Percentiles rank a stretch among this genome's conserved stretches.
These are phyloP conservation scores for Neofusicoccum kwambonambiense DNA, from an alignment of 2,329 filamentous ascomycete species.

Conservation along the genomic window DNA sequence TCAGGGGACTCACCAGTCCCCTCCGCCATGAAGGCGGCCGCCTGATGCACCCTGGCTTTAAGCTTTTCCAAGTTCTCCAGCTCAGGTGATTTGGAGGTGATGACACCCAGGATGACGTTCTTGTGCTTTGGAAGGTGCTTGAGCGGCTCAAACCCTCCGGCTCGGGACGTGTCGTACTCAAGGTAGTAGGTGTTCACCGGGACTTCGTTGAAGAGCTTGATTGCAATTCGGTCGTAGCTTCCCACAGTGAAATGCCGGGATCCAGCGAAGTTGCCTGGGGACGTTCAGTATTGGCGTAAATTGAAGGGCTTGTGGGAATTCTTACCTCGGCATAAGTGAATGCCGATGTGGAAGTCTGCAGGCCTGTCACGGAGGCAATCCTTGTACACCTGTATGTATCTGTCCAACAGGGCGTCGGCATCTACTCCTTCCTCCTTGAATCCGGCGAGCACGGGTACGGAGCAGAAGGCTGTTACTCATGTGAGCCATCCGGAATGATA, in stretches of 20 bases:
- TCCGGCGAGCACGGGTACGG: slow-evolving; percentile 36
- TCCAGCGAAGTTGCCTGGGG: slow-evolving; percentile 45
- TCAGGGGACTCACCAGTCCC: slow-evolving; percentile 63
- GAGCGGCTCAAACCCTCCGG: slow-evolving; percentile 49
- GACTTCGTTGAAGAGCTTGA: slow-evolving; percentile 39
- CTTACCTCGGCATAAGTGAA: slow-evolving; percentile 63
- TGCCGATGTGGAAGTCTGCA: slow-evolving; percentile 70
- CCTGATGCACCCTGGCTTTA: slow-evolving; percentile 46
- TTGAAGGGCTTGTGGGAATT: slow-evolving; percentile 24
- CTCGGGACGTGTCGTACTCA: slow-evolving; percentile 49
- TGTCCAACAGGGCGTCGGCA: slow-evolving; percentile 69
- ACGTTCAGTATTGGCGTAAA: slow-evolving; percentile 23
- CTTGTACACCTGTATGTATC: slow-evolving; percentile 77
- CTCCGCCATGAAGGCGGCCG: slow-evolving; percentile 67
- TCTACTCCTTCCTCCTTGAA: slow-evolving; percentile 65
- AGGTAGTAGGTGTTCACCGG: slow-evolving; percentile 40
- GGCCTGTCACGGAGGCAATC: slow-evolving; percentile 61
- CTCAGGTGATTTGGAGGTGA: slow-evolving; percentile 48
- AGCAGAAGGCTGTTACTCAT: slow-evolving; percentile 31
- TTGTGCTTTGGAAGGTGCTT: slow-evolving; percentile 46
- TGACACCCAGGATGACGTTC: slow-evolving; percentile 48
- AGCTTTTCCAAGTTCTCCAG: slow-evolving; percentile 48
- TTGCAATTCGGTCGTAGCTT: slow-evolving; percentile 48
- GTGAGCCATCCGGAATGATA: not conserved
- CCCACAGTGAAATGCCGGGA: slow-evolving; percentile 49